Conservation (phyloP, 306 rosid species). For the Quercus mongolica region DNA sequence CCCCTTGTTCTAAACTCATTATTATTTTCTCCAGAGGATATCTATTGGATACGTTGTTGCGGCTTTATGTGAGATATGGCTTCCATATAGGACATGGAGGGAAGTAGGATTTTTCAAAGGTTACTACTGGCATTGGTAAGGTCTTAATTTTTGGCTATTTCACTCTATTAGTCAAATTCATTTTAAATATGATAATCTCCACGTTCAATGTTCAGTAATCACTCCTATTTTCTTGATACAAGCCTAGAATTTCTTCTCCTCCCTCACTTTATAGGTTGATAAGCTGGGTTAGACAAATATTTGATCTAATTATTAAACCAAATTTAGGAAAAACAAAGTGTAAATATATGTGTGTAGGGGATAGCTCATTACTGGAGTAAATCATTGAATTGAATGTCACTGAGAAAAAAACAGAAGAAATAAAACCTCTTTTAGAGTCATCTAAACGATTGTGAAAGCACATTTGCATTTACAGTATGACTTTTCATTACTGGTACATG, state of each 20-base stretch:
- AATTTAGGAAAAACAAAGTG: background rate
- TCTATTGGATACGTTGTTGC: slow-evolving; percentile 74
- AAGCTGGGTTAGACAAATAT: too few species aligned
- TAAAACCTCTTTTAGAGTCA: background rate
- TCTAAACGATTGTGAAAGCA: background rate
- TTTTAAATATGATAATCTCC: background rate
- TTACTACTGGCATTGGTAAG: slow-evolving; percentile 65
- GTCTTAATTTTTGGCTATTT: slow-evolving; percentile 6
- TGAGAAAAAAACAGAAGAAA: background rate
- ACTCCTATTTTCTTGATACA: background rate
- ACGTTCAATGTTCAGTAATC: background rate
- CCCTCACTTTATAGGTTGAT: too few species aligned
- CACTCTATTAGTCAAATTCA: background rate
- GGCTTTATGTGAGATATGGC: slow-evolving; percentile 85
- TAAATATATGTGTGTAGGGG: background rate
- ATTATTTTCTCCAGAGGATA: slow-evolving; percentile 63
- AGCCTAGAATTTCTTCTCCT: background rate
- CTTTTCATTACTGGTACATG: background rate
- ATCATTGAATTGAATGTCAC: background rate
- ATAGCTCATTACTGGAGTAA: background rate
- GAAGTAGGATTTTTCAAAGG: slow-evolving; percentile 42
- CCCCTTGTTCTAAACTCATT: background rate
- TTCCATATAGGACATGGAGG: slow-evolving; percentile 39
- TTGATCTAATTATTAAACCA: too few species aligned
- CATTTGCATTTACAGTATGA: background rate